Evolutionary conservation across 805 yeast genomes (phyloP), one percentile per base, ranked within the genome.

Genomic region (Saccharomycopsis oosterbeekiorum): DNA sequence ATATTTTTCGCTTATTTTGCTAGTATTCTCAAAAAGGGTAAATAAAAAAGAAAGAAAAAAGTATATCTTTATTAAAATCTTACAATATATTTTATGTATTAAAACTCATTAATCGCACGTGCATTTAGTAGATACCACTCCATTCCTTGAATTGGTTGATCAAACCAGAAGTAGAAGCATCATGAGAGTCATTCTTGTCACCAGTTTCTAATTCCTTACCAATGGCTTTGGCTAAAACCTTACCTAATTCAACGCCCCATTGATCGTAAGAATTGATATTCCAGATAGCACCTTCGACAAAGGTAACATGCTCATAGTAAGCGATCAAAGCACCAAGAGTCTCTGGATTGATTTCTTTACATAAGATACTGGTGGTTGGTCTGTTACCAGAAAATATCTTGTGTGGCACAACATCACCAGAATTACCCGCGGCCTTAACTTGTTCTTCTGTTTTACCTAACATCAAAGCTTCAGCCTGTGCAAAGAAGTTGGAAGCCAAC

Each of bases 201-300:
- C 77, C 70, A 71, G 80, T 83, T 69, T 88, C 88, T 72, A 94
- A 84, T 78, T 94, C 97, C 70, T 82, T 82, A 70, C 96, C 93
- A 71, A 94, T 93, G 63, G 82, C 94, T 85, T 94, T 94, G 73
- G 99, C 99, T 73, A 94, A 84, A 59, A 88, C 96, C 80, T 94
- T 94, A 75, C 99, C 99, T 70, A 94, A 88, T 80, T 94, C 99
- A 71, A 94, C 99, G 77, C 99, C 99, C 97, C 98, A 94, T 81
- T 94, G 99, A 80, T 94, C 99, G 74, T 90, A 94, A 19, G 98
- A 93, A 85, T 94, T 94, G 80, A 94, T 92, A 84, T 96, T 94
- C 99, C 99, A 93, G 71, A 94, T 78, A 62, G 99, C 99, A 78
- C 99, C 99, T 80, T 94, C 99, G 63, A 92, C 92, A 78, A 94